Conservation (phyloP, 1,284 basidiomycete genomes). For the Cutaneotrichosporon sp. region DNA sequence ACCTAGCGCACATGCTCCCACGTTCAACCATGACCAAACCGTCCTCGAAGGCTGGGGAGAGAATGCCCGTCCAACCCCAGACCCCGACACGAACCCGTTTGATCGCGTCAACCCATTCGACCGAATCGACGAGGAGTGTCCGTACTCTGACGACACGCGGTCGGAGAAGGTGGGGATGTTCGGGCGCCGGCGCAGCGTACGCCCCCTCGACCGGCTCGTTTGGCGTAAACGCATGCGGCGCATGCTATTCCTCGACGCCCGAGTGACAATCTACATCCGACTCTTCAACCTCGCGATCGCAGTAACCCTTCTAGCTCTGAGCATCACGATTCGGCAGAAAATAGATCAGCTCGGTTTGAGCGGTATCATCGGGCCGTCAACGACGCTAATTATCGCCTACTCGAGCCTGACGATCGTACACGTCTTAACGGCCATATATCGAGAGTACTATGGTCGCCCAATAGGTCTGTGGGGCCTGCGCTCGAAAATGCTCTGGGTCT, state of each 20-base stretch:
- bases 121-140: conserved; percentile 26
- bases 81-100: conserved; percentile 19
- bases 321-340: conserved; percentile 52
- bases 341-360: conserved; percentile 43
- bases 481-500: conserved; percentile 55
- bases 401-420: conserved; percentile 57
- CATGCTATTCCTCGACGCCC: conserved; percentile 54
- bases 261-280: conserved; percentile 58
- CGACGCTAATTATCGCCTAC: conserved; percentile 57
- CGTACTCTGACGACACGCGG: conserved; percentile 11
- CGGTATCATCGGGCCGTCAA: conserved; percentile 58
- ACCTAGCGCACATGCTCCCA: conserved; percentile 9
- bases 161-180: conserved; percentile 15
- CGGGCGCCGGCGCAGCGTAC: conserved; percentile 8
- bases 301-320: conserved; percentile 53
- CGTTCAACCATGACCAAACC: neutral
- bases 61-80: conserved; percentile 12
- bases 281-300: conserved; percentile 56
- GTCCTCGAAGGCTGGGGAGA: conserved; percentile 16
- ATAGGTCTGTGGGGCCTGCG: conserved; percentile 59
- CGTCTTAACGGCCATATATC: conserved; percentile 54
- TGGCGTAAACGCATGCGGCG: conserved; percentile 45
- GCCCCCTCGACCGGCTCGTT: conserved; percentile 24
- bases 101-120: conserved; percentile 27
- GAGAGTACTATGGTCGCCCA: conserved; percentile 59